These are phyloP conservation scores for Neolentinus lepideus DNA, from an alignment of 1,284 basidiomycete genomes.

Conservation along the genomic window DNA sequence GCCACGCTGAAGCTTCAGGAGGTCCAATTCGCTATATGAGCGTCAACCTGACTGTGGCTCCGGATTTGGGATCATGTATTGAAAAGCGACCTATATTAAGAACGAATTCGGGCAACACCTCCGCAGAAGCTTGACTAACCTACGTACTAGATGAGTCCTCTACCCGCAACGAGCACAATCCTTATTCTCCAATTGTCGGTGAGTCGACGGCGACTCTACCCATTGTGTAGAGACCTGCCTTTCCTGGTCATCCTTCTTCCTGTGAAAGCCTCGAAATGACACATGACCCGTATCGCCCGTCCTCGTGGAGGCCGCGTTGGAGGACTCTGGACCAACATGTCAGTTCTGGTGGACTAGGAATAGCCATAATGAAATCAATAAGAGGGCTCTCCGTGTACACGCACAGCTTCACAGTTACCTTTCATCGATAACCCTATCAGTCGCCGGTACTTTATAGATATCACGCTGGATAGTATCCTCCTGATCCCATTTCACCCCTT, in stretches of 20 bases:
- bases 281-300: not conserved
- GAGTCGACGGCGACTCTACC: not conserved
- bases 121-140: too few relatives aligned
- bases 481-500: not conserved
- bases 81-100: too few relatives aligned
- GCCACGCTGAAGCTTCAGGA: too few relatives aligned
- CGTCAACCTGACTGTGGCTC: too few relatives aligned
- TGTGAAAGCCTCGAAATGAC: not conserved
- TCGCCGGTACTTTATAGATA: not conserved
- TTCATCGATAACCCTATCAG: not conserved
- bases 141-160: too few relatives aligned
- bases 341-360: not conserved
- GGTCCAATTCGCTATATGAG: too few relatives aligned
- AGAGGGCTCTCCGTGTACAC: not conserved
- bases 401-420: not conserved
- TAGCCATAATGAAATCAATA: not conserved
- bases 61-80: too few relatives aligned
- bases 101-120: too few relatives aligned
- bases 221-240: not conserved
- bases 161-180: too few relatives aligned
- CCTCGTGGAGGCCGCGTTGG: not conserved
- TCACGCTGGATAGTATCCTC: not conserved
- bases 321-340: not conserved
- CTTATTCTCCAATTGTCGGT: too few relatives aligned
- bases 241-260: not conserved